Evolutionary conservation across 2,329 filamentous ascomycete species (phyloP), one percentile per base, ranked within the genome.

Genomic region (Ascosphaera acerosa): DNA sequence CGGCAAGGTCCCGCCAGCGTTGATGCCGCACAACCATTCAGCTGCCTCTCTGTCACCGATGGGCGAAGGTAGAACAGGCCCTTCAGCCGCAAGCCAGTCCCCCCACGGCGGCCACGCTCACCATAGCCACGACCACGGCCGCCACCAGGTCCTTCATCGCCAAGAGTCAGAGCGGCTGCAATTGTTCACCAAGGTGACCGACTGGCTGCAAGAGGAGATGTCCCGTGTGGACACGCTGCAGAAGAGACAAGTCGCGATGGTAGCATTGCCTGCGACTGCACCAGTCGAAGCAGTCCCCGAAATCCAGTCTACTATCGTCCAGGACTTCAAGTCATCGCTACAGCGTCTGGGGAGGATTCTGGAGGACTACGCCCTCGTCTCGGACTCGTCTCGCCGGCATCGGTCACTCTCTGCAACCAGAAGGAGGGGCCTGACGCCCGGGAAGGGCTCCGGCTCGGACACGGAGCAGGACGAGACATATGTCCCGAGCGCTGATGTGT

Each of bases 381-480:
- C 26, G 6, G 34, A 35, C 6, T 43, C 40, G 37, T 34, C 36
- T 16, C 45, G 44, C 18, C 47, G 42, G 29, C 17, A 31, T 10
- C 58, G 59, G 14, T 57, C 37, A 22, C 33, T 32, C 18, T 35
- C 40, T 4, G 53, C 26, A 7, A 28, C 26, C n/a, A n/a, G 26
- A 12, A n/a, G 26, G 44, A 34, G 47, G 48, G 3, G 37, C 54
- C 16, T 47, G 52, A 22, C 51, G 49, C n/a, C n/a, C n/a, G n/a
- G n/a, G n/a, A 28, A 14, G 36, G 57, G 42, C 51, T 62, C 48
- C 43, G 80, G 76, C 3, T 87, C 78, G 0, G 84, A 92, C 41
- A 89, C 81, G 0, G 84, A 94, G 35, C 76, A 73, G 40, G 56
- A 67, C 10, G 82, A 91, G 38, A 68, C 68, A n/a, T 80, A 91